Percentiles rank a stretch among this genome's conserved stretches.
Conservation (phyloP, 352 stramenopile genomes). For the Phytophthora podocarpi region DNA sequence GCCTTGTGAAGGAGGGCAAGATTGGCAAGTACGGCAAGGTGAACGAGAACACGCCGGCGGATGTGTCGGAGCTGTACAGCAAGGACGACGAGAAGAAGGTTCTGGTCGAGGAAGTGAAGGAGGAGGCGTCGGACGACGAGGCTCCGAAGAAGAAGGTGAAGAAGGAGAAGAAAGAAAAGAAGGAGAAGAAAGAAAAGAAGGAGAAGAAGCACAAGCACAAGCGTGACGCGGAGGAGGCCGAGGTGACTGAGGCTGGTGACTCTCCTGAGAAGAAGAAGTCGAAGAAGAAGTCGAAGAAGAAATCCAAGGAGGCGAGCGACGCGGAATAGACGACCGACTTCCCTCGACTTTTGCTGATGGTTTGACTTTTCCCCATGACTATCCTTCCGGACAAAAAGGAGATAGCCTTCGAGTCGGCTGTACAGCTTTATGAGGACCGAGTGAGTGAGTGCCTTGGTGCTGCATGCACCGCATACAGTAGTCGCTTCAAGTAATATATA, state of each 20-base stretch:
- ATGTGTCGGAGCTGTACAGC: slow-evolving; percentile 79
- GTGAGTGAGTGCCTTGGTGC: slow-evolving; percentile 10
- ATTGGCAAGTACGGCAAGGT: slow-evolving; percentile 92
- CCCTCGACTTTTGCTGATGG: slow-evolving; percentile 7
- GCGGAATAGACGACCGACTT: slow-evolving; percentile 71
- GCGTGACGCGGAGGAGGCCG: slow-evolving; percentile 55
- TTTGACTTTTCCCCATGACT: slow-evolving; percentile 35
- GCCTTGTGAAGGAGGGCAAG: slow-evolving; percentile 94
- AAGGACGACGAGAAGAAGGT: slow-evolving; percentile 60
- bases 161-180: slow-evolving; percentile 64
- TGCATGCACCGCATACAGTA: slow-evolving; percentile 9
- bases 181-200: slow-evolving; percentile 76
- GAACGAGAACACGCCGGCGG: slow-evolving; percentile 83
- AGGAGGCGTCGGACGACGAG: slow-evolving; percentile 50
- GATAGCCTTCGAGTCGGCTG: slow-evolving; percentile 17
- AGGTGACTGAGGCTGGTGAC: slow-evolving; percentile 51
- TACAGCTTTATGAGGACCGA: slow-evolving; percentile 18
- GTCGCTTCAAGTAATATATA: slow-evolving; percentile 41
- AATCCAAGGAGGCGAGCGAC: slow-evolving; percentile 71
- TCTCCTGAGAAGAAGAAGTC: slow-evolving; percentile 88
- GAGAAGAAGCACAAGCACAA: slow-evolving; percentile 87
- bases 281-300: slow-evolving; percentile 89
- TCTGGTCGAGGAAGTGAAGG: slow-evolving; percentile 67
- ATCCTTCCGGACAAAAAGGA: slow-evolving; percentile 32
- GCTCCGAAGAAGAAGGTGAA: slow-evolving; percentile 67